Conservation (phyloP, 768 basidiomycete genomes). For the Podaxis sp. region DNA sequence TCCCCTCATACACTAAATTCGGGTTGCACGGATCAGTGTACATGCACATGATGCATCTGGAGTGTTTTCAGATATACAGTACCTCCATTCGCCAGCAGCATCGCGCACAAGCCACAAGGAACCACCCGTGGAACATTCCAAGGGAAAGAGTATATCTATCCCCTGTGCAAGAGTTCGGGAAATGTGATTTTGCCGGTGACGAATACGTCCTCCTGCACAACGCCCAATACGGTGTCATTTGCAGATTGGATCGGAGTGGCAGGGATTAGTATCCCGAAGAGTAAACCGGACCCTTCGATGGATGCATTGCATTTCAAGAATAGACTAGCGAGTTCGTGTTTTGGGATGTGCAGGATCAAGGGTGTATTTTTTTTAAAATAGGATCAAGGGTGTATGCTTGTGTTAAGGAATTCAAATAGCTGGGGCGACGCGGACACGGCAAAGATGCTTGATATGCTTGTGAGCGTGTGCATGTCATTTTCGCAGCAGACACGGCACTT, state of each 20-base stretch:
- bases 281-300: constrained; percentile 68
- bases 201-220: constrained; percentile 41
- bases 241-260: constrained; percentile 89
- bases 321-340: constrained; percentile 86
- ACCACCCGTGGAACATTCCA: constrained; percentile 93
- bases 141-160: constrained; percentile 96
- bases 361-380: no score
- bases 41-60: constrained; percentile 95
- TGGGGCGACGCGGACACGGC: constrained; percentile 55
- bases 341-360: constrained; percentile 81
- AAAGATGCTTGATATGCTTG: constrained; percentile 87
- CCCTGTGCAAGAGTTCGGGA: constrained; percentile 93
- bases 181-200: constrained; percentile 90
- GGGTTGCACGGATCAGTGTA: constrained; percentile 88
- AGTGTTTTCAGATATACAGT: constrained; percentile 91
- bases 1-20: constrained; percentile 75
- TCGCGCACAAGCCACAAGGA: constrained; percentile 82
- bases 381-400: constrained; percentile 64
- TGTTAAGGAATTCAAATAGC: constrained; percentile 49
- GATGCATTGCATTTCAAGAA: constrained; percentile 75
- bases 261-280: constrained; percentile 86
- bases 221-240: constrained; percentile 62
- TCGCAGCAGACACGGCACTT: constrained; percentile 86
- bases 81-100: constrained; percentile 85
- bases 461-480: constrained; percentile 72